Evolutionary conservation across 352 stramenopile genomes (phyloP).

Genomic region (Phytopythium oedochilum): DNA sequence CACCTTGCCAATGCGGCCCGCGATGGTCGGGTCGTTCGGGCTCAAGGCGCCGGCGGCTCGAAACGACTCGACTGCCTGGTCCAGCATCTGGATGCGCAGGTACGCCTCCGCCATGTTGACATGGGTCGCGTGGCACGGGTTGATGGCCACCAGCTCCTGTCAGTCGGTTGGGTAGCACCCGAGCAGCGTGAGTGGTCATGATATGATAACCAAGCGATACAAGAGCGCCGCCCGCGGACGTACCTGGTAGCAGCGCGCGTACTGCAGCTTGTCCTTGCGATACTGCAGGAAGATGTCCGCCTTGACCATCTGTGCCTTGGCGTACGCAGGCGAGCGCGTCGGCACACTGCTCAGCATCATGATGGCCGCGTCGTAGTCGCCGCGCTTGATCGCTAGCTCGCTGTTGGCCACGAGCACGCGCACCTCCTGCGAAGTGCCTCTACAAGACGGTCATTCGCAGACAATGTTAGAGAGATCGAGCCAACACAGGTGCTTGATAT

Average conservation of each 20-base stretch:
- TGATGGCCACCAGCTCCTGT: slow-evolving; percentile 77
- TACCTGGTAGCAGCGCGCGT: slow-evolving; percentile 84
- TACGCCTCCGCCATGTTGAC: slow-evolving; percentile 91
- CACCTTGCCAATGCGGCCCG: slow-evolving; percentile 85
- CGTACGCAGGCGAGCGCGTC: slow-evolving; percentile 69
- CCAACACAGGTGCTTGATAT: background rate
- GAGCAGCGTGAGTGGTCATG: no score
- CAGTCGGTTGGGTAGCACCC: background rate
- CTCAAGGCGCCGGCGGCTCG: slow-evolving; percentile 48
- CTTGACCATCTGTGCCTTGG: slow-evolving; percentile 90
- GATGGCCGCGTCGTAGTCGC: slow-evolving; percentile 89
- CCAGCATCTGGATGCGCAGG: slow-evolving; percentile 89
- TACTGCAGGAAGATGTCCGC: slow-evolving; percentile 92
- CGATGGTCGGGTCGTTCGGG: slow-evolving; percentile 71
- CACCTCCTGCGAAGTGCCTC: slow-evolving; percentile 84
- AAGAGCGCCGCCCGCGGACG: no score
- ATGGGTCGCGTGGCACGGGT: slow-evolving; percentile 61
- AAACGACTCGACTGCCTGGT: slow-evolving; percentile 82
- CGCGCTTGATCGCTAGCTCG: slow-evolving; percentile 87
- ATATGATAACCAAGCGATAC: background rate
- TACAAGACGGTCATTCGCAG: slow-evolving; percentile 1
- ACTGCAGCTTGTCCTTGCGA: slow-evolving; percentile 89
- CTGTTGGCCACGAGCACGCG: slow-evolving; percentile 89
- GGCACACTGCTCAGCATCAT: slow-evolving; percentile 87
- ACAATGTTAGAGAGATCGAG: background rate